phyloP scores from a whole-genome alignment of 306 rosid genomes.

The Gleditsia sinensis region DNA sequence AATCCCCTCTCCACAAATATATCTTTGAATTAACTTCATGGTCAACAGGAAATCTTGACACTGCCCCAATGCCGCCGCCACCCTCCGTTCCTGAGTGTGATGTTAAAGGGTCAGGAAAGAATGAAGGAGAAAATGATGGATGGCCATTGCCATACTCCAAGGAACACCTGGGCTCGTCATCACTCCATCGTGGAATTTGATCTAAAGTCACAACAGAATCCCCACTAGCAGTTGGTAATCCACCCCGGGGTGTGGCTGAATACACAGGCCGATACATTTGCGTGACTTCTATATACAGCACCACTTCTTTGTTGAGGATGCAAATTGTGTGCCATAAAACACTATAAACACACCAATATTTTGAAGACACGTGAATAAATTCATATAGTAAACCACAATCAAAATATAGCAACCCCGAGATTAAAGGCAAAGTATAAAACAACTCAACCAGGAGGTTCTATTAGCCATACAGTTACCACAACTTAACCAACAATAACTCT shows the following conservation, averaged over 20 bases:
- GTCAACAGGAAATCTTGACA: slow-evolving; percentile 82
- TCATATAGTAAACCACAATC: slow-evolving; percentile 9
- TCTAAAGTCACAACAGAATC: slow-evolving; percentile 79
- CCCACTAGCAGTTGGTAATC: slow-evolving; percentile 64
- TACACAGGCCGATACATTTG: slow-evolving; percentile 79
- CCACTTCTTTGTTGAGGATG: slow-evolving; percentile 30
- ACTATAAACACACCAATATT: slow-evolving; percentile 33
- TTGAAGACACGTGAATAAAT: slow-evolving; percentile 32
- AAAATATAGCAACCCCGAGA: background rate
- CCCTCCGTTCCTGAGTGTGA: slow-evolving; percentile 51
- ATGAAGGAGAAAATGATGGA: slow-evolving; percentile 59
- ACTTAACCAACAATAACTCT: slow-evolving; percentile 27
- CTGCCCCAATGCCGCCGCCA: slow-evolving; percentile 44
- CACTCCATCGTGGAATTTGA: slow-evolving; percentile 95
- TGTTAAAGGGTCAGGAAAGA: slow-evolving; percentile 80
- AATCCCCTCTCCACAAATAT: slow-evolving; percentile 94
- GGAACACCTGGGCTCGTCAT: slow-evolving; percentile 72
- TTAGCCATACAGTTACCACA: slow-evolving; percentile 17
- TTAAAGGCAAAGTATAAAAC: background rate
- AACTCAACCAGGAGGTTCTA: slow-evolving; percentile 6
- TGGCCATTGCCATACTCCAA: slow-evolving; percentile 65
- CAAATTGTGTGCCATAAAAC: slow-evolving; percentile 34
- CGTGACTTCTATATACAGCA: slow-evolving; percentile 39
- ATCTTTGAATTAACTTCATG: slow-evolving; percentile 81
- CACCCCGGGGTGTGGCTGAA: slow-evolving; percentile 61